Evolutionary conservation across 2,329 filamentous ascomycete genomes (phyloP).

Genomic region (Trichocomaceae sp.): DNA sequence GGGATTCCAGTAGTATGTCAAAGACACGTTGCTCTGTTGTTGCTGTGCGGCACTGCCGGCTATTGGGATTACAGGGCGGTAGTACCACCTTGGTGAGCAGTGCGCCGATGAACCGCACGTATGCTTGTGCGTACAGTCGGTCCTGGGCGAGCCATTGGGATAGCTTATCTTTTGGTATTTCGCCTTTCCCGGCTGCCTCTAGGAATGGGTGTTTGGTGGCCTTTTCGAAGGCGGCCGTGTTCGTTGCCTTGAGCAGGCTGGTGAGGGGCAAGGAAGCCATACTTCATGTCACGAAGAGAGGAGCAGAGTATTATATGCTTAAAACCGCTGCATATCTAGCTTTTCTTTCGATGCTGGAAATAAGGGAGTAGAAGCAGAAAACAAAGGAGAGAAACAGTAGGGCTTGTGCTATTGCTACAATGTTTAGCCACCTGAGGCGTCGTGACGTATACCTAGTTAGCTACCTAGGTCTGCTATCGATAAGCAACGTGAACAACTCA

Average conservation of each 20-base stretch:
- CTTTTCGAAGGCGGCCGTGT: slow-evolving; percentile 41
- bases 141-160: slow-evolving; percentile 66
- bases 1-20: slow-evolving; percentile 56
- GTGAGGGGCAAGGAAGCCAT: slow-evolving; percentile 45
- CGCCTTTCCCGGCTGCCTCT: slow-evolving; percentile 56
- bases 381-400: not conserved
- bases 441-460: not conserved
- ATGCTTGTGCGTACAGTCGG: slow-evolving; percentile 63
- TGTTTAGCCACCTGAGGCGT: slow-evolving; percentile 4
- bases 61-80: slow-evolving; percentile 30
- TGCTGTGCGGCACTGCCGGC: slow-evolving; percentile 21
- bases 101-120: slow-evolving; percentile 61
- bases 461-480: not conserved
- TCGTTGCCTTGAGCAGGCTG: slow-evolving; percentile 48
- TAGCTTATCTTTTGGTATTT: slow-evolving; percentile 50
- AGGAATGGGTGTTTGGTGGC: slow-evolving; percentile 65
- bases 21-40: slow-evolving; percentile 51
- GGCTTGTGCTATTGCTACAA: not conserved
- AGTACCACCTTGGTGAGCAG: slow-evolving; percentile 57
- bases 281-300: not conserved
- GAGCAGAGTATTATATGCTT: not conserved
- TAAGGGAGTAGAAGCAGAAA: not conserved
- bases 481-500: not conserved
- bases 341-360: not conserved
- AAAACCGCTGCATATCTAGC: not conserved